Evolutionary conservation across 306 rosid species (phyloP), one percentile per base, ranked within the genome.

Genomic region (Acacia crassicarpa): DNA sequence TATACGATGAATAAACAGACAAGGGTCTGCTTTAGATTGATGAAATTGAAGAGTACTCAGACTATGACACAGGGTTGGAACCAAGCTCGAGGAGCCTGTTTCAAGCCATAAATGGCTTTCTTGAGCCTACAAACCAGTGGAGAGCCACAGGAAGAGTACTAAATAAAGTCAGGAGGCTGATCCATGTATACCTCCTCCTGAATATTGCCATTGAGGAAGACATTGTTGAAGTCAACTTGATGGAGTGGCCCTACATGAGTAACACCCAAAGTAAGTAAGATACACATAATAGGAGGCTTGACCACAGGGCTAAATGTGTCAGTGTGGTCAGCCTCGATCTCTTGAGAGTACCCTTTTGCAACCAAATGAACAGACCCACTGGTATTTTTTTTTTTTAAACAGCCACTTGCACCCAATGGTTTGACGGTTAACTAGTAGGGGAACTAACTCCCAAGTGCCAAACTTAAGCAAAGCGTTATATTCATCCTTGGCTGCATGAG

Each of bases 341-440:
- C 61, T 54, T 54, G 25, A 1, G 9, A 7, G 9, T 54, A 54
- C 0, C 61, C 61, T 20, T 54, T 54, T 0, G 61, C 59, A 17
- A 53, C 61, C 3, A 54, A 5, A 1, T 9, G 23, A 0, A 20
- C 8, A 1, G 3, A 5, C 0, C 23, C 10, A 5, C 20, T 9
- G 0, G 25, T 2, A 19, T 20, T 17, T 2, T 54, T 54, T 1
- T 4, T 5, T 20, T 54, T 54, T 6, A 54, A 54, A 54, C 9
- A 54, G 8, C 61, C 61, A 54, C 2, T 54, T 54, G 11, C 61
- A 54, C 0, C 61, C 11, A 17, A 54, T 20, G 1, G 61, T 2
- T 0, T 0, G 7, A 1, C 6, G 17, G 0, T 1, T 1, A 14
- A 0, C 0, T 2, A 6, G 53, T 13, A 46, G 0, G 0, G 16